phyloP scores from a whole-genome alignment of 305 asterid genomes.

The Fraxinus latifolia region DNA sequence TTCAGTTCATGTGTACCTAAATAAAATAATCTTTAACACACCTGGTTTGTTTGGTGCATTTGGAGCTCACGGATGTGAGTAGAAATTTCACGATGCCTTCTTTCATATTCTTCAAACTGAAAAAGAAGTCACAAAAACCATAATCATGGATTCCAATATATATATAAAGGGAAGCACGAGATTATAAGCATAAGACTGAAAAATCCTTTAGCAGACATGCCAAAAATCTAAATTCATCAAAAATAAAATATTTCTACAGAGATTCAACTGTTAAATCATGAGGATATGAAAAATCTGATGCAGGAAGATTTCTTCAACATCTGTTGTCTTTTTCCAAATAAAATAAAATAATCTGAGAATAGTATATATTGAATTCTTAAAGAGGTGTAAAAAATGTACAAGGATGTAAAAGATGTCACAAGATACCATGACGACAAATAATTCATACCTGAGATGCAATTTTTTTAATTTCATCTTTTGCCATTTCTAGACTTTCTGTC shows the following conservation, averaged over 20 bases:
- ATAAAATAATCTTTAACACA: conserved; percentile 18
- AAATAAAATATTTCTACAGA: not conserved
- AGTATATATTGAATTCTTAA: conserved; percentile 11
- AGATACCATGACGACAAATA: conserved; percentile 1
- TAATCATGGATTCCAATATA: not conserved
- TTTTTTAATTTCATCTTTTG: conserved; percentile 43
- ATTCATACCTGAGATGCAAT: conserved; percentile 51
- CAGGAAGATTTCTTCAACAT: conserved; percentile 9
- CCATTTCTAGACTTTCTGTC: conserved; percentile 25
- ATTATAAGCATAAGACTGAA: conserved; percentile 1
- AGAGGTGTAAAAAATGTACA: conserved; percentile 18
- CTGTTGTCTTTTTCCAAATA: not conserved
- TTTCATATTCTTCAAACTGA: conserved; percentile 60
- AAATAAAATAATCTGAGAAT: conserved; percentile 18
- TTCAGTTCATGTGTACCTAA: not conserved
- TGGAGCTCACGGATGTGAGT: conserved; percentile 57
- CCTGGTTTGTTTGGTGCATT: conserved; percentile 70
- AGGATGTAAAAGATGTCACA: conserved; percentile 5
- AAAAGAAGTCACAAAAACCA: conserved; percentile 17
- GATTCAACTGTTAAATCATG: conserved; percentile 14
- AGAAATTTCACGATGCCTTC: conserved; percentile 34
- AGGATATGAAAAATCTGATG: not conserved
- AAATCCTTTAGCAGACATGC: conserved; percentile 8
- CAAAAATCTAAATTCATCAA: conserved; percentile 3
- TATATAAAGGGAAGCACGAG: conserved; percentile 1